phyloP scores from a whole-genome alignment of 257 asterid genomes.

The Solanum stenotomum region DNA sequence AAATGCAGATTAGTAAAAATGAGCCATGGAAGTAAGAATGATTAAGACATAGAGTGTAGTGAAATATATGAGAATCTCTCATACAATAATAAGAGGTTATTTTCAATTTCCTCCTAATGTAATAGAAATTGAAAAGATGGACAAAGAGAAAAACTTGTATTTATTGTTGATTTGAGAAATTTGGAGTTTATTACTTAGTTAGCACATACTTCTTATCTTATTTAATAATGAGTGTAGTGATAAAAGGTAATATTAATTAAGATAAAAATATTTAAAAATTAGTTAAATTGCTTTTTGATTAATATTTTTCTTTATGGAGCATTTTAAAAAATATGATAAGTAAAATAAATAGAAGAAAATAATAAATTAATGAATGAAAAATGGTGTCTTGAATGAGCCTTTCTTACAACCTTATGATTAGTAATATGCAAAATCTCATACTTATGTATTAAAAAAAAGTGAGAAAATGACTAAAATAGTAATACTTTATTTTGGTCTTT shows the following conservation, averaged over 20 bases:
- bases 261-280: too few species aligned
- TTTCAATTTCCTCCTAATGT: neutral
- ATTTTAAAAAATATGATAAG: neutral
- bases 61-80: neutral
- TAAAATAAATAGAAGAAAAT: neutral
- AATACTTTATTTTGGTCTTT: too few species aligned
- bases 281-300: neutral
- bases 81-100: neutral
- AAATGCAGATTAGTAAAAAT: too few species aligned
- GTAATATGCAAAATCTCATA: neutral
- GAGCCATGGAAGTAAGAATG: neutral
- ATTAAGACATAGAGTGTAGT: neutral
- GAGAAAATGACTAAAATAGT: neutral
- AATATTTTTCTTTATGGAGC: neutral
- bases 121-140: neutral
- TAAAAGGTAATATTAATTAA: neutral
- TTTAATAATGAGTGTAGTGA: neutral
- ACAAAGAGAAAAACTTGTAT: neutral
- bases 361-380: neutral
- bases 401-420: too few species aligned
- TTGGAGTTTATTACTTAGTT: neutral
- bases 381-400: neutral
- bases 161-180: neutral
- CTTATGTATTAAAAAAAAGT: neutral
- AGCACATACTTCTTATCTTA: neutral